Evolutionary conservation across 495 filamentous ascomycete genomes (phyloP).

Genomic region (Peziza echinospora): DNA sequence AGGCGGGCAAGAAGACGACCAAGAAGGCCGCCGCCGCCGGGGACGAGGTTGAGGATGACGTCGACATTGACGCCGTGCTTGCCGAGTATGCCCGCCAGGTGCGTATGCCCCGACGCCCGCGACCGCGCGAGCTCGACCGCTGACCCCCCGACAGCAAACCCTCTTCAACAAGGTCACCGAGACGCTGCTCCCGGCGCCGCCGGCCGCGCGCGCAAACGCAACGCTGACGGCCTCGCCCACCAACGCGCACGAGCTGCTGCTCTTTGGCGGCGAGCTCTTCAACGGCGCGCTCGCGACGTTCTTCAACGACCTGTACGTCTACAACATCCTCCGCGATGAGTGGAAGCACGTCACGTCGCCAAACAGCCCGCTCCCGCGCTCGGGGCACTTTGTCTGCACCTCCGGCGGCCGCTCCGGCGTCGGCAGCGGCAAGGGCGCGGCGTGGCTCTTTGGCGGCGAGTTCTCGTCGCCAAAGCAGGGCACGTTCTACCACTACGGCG

Average conservation of each 20-base stretch:
- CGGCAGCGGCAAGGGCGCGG: slow-evolving; percentile 43
- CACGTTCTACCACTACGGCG: slow-evolving; percentile 97
- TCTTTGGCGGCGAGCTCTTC: slow-evolving; percentile 67
- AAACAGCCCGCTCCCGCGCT: slow-evolving; percentile 76
- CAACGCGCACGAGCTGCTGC: slow-evolving; percentile 68
- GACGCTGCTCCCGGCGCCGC: slow-evolving; percentile 42
- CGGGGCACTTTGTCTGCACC: slow-evolving; percentile 47
- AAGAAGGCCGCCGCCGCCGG: slow-evolving; percentile 20
- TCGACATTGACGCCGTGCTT: slow-evolving; percentile 93
- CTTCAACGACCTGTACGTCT: slow-evolving; percentile 61
- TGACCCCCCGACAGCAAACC: slow-evolving; percentile 39
- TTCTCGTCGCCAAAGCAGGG: slow-evolving; percentile 76
- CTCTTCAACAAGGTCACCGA: slow-evolving; percentile 88
- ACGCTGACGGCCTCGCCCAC: slow-evolving; percentile 65
- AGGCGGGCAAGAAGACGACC: slow-evolving; percentile 17
- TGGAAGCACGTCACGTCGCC: slow-evolving; percentile 78
- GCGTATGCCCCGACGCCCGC: background rate
- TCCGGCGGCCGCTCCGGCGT: slow-evolving; percentile 39
- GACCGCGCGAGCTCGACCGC: background rate
- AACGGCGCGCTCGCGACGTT: slow-evolving; percentile 42
- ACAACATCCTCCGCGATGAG: slow-evolving; percentile 63
- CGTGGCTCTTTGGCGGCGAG: slow-evolving; percentile 80
- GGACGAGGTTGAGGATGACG: slow-evolving; percentile 33
- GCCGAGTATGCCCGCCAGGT: slow-evolving; percentile 50
- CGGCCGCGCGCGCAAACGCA: slow-evolving; percentile 52